Evolutionary conservation across 139 green algal species (phyloP), one percentile per base, ranked within the genome.

Genomic region (Limnomonas spitsbergensis): DNA sequence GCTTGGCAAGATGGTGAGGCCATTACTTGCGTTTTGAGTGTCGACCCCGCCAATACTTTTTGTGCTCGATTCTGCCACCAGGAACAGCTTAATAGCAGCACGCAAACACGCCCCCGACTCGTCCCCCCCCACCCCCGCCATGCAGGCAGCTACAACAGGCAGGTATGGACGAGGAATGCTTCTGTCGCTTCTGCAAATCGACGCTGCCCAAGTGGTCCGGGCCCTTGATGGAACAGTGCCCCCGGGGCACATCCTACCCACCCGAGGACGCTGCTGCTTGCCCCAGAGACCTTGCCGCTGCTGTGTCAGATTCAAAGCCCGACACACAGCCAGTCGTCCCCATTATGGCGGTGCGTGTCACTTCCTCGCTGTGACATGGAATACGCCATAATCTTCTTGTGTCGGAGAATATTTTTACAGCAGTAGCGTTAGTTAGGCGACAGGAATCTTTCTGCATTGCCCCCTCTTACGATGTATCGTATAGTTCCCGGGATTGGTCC

Each of bases 221-320:
- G 29, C 24, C 56, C 27, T 36, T 70, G 14, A 14, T 61, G 47
- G 47, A 61, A 61, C 14, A 61, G 14, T 20, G 47, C n/a, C n/a
- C n/a, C n/a, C n/a, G n/a, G n/a, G n/a, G n/a, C n/a, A n/a, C n/a
- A n/a, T n/a, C n/a, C n/a, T n/a, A n/a, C n/a, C n/a, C n/a, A n/a
- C n/a, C n/a, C n/a, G n/a, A n/a, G n/a, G 42, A 27, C 42, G 7
- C 42, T 54, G 9, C 56, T 70, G 56, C 9, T 37, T 24, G 56
- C 9, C 56, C 9, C 7, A 14, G 20, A 61, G 14, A 14, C 20
- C 20, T 14, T 61, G 47, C 20, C 14, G 14, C 47, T 61, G 20
- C 47, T 61, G 47, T 61, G 47, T 61, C 14, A 61, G 14, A 61
- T 61, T 61, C n/a, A n/a, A n/a, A n/a, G n/a, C n/a, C n/a, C n/a